phyloP scores from a whole-genome alignment of 495 filamentous ascomycete species.

The Cercophora newfieldiana region DNA sequence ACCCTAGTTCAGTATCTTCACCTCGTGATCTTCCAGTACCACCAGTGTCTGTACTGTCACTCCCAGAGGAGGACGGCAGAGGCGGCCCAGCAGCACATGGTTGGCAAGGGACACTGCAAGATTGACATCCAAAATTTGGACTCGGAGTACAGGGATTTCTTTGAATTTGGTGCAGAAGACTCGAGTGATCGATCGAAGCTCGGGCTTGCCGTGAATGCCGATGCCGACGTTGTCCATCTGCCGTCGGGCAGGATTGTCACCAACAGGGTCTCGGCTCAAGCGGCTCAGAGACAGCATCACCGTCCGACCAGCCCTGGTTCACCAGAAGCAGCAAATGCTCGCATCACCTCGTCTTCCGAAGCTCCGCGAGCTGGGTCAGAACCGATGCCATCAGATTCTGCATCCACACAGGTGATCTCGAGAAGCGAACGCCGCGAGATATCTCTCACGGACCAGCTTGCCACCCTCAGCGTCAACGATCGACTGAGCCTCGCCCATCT shows the following conservation, averaged over 20 bases:
- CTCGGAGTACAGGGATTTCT: conserved; percentile 32
- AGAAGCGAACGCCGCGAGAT: background rate
- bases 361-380: background rate
- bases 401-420: background rate
- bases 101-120: conserved; percentile 37
- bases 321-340: background rate
- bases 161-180: conserved; percentile 22
- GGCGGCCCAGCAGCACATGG: conserved; percentile 36
- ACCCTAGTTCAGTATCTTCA: conserved; percentile 34
- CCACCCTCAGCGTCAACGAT: conserved; percentile 27
- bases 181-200: background rate
- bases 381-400: background rate
- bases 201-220: background rate
- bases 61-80: conserved; percentile 20
- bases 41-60: conserved; percentile 38
- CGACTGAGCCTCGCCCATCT: conserved; percentile 28
- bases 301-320: conserved; percentile 18
- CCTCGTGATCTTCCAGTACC: conserved; percentile 31
- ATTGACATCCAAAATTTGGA: conserved; percentile 28
- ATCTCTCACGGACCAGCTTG: background rate
- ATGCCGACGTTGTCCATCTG: conserved; percentile 25
- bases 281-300: background rate
- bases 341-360: background rate
- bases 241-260: conserved; percentile 35
- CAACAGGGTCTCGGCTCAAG: background rate